phyloP scores from a whole-genome alignment of 805 yeast species.

The Zygosaccharomyces siamensis region DNA sequence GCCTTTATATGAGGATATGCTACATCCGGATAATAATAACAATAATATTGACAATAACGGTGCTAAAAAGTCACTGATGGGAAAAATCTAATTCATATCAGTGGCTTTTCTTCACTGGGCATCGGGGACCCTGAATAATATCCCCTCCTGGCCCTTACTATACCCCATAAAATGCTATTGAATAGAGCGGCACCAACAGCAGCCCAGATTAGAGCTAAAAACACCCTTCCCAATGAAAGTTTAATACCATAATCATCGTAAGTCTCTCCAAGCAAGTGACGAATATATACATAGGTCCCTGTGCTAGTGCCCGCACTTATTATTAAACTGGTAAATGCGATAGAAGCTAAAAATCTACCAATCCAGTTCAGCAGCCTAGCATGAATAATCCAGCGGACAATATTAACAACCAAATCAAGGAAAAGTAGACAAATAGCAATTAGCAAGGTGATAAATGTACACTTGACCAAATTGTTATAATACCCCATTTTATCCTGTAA shows the following conservation, averaged over 20 bases:
- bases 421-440: slow-evolving; percentile 44
- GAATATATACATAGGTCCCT: slow-evolving; percentile 50
- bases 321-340: slow-evolving; percentile 38
- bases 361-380: slow-evolving; percentile 45
- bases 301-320: slow-evolving; percentile 56
- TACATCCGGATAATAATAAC: not conserved
- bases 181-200: slow-evolving; percentile 46
- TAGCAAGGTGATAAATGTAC: slow-evolving; percentile 54
- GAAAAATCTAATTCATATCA: not conserved
- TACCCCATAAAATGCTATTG: slow-evolving; percentile 39
- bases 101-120: slow-evolving; percentile 20
- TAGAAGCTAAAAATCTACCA: slow-evolving; percentile 42
- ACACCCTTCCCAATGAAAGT: slow-evolving; percentile 46
- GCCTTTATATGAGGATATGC: not conserved
- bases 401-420: slow-evolving; percentile 38
- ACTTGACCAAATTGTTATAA: slow-evolving; percentile 46
- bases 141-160: slow-evolving; percentile 19
- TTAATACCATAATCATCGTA: slow-evolving; percentile 48
- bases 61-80: not conserved
- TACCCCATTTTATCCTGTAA: slow-evolving; percentile 44
- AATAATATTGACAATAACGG: not conserved
- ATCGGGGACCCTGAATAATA: slow-evolving; percentile 13
- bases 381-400: slow-evolving; percentile 36
- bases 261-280: slow-evolving; percentile 47
- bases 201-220: slow-evolving; percentile 62